phyloP scores from a whole-genome alignment of 441 rosid genomes.

The Euphorbia celastroides region DNA sequence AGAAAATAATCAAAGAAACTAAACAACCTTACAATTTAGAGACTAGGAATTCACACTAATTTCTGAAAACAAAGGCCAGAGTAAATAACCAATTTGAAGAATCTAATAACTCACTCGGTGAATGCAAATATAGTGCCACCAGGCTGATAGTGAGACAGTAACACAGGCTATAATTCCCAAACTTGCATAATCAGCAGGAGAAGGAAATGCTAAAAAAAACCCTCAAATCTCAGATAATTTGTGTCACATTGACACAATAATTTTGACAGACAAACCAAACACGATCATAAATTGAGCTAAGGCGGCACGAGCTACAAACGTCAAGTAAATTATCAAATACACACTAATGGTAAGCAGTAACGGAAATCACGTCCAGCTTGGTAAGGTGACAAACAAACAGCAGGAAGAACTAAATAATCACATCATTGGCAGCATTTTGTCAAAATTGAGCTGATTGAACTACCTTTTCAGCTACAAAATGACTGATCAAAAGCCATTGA shows the following conservation, averaged over 20 bases:
- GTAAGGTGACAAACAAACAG: not conserved
- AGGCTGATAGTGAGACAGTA: constrained; percentile 92
- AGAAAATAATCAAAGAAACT: not conserved
- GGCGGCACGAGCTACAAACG: not conserved
- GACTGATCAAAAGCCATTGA: not conserved
- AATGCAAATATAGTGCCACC: constrained; percentile 94
- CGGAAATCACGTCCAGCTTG: not conserved
- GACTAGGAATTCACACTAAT: constrained; percentile 63
- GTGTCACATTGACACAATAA: not conserved
- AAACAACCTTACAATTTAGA: not conserved
- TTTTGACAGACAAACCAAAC: not conserved
- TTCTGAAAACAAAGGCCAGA: constrained; percentile 70
- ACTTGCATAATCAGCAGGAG: not conserved
- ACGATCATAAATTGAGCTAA: not conserved
- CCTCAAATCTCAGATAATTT: not conserved
- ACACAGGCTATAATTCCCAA: constrained; percentile 32
- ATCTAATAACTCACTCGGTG: constrained; percentile 62
- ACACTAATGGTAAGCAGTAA: not conserved
- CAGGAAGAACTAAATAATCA: not conserved
- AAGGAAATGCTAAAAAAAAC: not conserved
- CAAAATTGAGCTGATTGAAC: not conserved
- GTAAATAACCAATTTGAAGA: not conserved
- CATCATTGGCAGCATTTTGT: not conserved
- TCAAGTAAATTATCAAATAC: not conserved
- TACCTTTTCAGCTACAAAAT: not conserved